phyloP scores from a whole-genome alignment of 2,329 filamentous ascomycete genomes.

The Trichoderma sp. region DNA sequence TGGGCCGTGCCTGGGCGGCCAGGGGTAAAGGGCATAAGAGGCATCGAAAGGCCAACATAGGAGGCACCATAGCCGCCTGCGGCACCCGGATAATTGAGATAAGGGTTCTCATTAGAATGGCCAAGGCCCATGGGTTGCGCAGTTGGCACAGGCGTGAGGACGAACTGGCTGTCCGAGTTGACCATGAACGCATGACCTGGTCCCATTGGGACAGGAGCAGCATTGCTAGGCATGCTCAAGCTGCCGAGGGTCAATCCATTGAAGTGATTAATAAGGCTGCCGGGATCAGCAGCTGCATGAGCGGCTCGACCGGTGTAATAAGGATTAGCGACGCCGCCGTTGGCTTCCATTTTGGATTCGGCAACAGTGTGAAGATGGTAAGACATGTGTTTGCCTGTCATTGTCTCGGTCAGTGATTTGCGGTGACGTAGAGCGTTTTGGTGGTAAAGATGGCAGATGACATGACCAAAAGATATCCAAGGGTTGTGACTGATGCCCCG shows the following conservation, averaged over 20 bases:
- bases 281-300: slow-evolving; percentile 33
- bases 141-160: slow-evolving; percentile 37
- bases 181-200: slow-evolving; percentile 38
- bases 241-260: slow-evolving; percentile 38
- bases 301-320: slow-evolving; percentile 33
- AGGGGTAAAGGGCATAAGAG: slow-evolving; percentile 51
- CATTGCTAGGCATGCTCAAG: slow-evolving; percentile 33
- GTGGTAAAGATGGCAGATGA: neutral
- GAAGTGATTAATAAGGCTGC: slow-evolving; percentile 35
- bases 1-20: slow-evolving; percentile 45
- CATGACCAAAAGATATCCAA: neutral
- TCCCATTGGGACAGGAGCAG: slow-evolving; percentile 33
- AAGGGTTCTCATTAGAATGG: slow-evolving; percentile 35
- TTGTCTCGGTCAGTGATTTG: neutral
- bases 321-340: slow-evolving; percentile 30
- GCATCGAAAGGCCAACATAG: slow-evolving; percentile 37
- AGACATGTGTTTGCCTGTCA: slow-evolving; percentile 30
- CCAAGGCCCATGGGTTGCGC: slow-evolving; percentile 36
- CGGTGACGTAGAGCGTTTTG: neutral
- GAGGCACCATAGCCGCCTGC: slow-evolving; percentile 36
- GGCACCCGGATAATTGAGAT: slow-evolving; percentile 33
- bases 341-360: slow-evolving; percentile 37
- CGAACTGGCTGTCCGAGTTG: slow-evolving; percentile 39
- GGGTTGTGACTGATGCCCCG: too few species aligned
- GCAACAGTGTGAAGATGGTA: slow-evolving; percentile 34